Evolutionary conservation across 257 asterid genomes (phyloP).

Genomic region (Gentiana dahurica): DNA sequence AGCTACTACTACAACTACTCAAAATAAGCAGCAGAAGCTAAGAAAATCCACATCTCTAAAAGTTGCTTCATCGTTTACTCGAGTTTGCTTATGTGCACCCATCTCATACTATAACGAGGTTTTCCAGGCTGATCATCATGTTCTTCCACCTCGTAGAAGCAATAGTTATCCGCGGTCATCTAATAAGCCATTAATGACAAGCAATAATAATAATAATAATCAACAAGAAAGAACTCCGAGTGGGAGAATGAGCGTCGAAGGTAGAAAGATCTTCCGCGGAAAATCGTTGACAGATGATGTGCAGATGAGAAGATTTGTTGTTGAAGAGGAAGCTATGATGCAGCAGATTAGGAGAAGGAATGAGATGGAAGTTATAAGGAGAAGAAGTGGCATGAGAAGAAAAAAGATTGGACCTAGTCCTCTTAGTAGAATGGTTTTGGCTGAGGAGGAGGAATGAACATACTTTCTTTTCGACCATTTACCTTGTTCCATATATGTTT

Average conservation of each 20-base stretch:
- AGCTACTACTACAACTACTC: not conserved
- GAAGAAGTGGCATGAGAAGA: conserved; percentile 57
- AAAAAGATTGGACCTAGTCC: conserved; percentile 80
- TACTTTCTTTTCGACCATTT: not conserved
- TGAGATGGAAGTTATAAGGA: conserved; percentile 72
- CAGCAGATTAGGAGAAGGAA: conserved; percentile 69
- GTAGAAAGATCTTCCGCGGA: conserved; percentile 62
- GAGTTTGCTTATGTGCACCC: conserved; percentile 80
- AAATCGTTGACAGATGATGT: conserved; percentile 80
- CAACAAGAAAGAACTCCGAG: conserved; percentile 45
- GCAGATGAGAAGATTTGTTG: conserved; percentile 74
- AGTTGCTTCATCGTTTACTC: conserved; percentile 63
- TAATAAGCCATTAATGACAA: conserved; percentile 15
- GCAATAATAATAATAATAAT: no score
- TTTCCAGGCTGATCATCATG: conserved; percentile 41
- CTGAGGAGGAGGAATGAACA: conserved; percentile 23
- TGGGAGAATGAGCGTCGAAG: conserved; percentile 63
- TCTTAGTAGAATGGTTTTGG: conserved; percentile 68
- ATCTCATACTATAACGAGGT: conserved; percentile 68
- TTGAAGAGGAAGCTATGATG: conserved; percentile 85
- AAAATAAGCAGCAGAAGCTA: conserved; percentile 33
- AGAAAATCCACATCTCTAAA: conserved; percentile 68
- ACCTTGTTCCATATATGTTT: not conserved
- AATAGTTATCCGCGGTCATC: conserved; percentile 54
- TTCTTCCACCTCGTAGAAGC: conserved; percentile 60